A percentile compares a stretch with the other conserved stretches of the same genome.
Evolutionary conservation across 2,329 filamentous ascomycete genomes (phyloP).

Genomic region (Alternaria triticimaculans): DNA sequence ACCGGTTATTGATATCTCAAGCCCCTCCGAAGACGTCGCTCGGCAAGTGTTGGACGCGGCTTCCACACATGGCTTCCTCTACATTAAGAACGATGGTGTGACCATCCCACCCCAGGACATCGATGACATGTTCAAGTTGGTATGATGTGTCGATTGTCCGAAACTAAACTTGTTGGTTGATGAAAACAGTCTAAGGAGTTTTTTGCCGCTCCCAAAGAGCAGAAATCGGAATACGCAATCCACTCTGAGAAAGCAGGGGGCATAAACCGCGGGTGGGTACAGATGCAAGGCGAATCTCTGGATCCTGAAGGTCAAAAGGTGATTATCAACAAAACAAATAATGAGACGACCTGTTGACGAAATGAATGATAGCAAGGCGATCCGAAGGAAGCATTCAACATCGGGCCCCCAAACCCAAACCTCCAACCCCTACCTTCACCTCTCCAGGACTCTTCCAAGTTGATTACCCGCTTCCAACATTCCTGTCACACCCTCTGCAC

Average conservation of each 20-base stretch:
- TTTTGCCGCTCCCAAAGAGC: constrained; percentile 72
- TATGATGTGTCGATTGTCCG: constrained; percentile 48
- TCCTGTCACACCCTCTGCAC: constrained; percentile 76
- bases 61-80: constrained; percentile 85
- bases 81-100: constrained; percentile 76
- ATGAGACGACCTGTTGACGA: neutral
- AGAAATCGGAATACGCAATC: constrained; percentile 79
- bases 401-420: constrained; percentile 72
- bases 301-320: constrained; percentile 79
- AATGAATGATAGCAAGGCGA: constrained; percentile 69
- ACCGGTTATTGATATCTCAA: constrained; percentile 82
- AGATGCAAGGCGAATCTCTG: constrained; percentile 85
- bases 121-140: constrained; percentile 74
- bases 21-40: constrained; percentile 65
- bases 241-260: constrained; percentile 60
- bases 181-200: constrained; percentile 68
- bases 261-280: constrained; percentile 87
- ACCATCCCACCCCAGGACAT: constrained; percentile 73
- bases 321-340: accelerated
- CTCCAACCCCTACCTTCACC: constrained; percentile 76
- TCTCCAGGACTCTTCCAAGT: constrained; percentile 64
- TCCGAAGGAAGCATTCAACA: constrained; percentile 85
- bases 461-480: constrained; percentile 70
- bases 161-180: neutral
- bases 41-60: constrained; percentile 79